phyloP scores from a whole-genome alignment of 2,329 filamentous ascomycete genomes.

The Curvularia sp. region DNA sequence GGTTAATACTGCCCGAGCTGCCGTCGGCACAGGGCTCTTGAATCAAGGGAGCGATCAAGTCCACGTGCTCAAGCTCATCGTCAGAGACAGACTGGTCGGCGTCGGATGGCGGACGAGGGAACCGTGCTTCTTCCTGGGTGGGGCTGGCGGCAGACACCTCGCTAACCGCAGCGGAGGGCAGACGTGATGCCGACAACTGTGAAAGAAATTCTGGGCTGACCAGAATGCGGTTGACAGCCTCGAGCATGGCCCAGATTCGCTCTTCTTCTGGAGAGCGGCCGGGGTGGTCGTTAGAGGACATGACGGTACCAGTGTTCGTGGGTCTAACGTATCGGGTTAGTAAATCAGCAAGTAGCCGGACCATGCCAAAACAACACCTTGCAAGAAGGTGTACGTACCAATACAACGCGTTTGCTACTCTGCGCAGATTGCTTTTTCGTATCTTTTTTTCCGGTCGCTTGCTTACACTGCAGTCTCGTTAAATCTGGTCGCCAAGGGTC shows the following conservation, averaged over 20 bases:
- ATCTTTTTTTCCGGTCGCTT: constrained; percentile 15
- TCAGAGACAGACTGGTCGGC: constrained; percentile 40
- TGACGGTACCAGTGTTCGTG: constrained; percentile 39
- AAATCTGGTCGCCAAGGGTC: constrained; percentile 18
- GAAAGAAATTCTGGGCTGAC: constrained; percentile 45
- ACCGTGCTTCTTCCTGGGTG: constrained; percentile 45
- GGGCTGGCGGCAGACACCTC: constrained; percentile 48
- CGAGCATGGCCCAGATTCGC: constrained; percentile 45
- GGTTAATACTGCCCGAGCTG: constrained; percentile 32
- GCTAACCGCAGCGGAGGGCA: constrained; percentile 50
- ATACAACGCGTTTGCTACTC: constrained; percentile 19
- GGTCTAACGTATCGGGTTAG: constrained; percentile 42
- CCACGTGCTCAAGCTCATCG: constrained; percentile 42
- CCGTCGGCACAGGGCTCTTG: constrained; percentile 47
- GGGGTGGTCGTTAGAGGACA: constrained; percentile 34
- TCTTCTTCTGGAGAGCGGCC: constrained; percentile 21
- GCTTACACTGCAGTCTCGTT: constrained; percentile 15
- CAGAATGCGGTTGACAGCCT: constrained; percentile 44
- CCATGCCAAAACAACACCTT: constrained; percentile 38
- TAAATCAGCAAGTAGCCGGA: constrained; percentile 26
- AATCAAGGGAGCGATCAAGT: constrained; percentile 44
- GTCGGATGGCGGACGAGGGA: constrained; percentile 39
- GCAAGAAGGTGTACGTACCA: constrained; percentile 28
- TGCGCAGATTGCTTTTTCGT: constrained; percentile 26
- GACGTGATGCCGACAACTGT: constrained; percentile 45